Base-by-base conservation (phyloP, 116 monocot genomes). In the Zostera marina region DNA sequence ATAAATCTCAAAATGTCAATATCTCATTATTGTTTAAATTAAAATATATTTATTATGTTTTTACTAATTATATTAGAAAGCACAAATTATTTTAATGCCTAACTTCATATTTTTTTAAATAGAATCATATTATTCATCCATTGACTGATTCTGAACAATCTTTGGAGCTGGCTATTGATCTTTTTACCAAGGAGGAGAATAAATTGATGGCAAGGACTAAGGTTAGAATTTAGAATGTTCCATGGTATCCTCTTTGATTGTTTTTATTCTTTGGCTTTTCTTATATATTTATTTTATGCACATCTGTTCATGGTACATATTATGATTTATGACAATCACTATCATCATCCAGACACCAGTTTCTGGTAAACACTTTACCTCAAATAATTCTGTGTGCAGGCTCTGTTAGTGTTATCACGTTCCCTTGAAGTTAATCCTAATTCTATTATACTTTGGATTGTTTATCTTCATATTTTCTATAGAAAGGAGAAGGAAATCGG, bases 391-490 rank as follows among this genome's bases (percentile, higher is more conserved):
- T 39, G 43, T 10, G 60, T 79, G 54, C 72, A 94, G 94, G 88
- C 77, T 59, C 56, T 94, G 41, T 67, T 53, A 19, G 20, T 80
- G 32, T 56, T 94, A 48, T 68, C 88, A 65, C 77, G 79, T 48
- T 75, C 88, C 42, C 75, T 94, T 62, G 89, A 94, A 63, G 72
- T 73, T 39, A 53, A 82, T 64, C 82, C 88, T 21, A 66, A 65
- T 47, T 80, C 77, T 47, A 54, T 71, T 22, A 61, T 48, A 42
- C 65, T 88, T 47, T 88, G 94, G 94, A 58, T 80, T 43, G 75
- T 85, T 38, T 94, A 85, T 80, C 73, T 94, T 43, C 70, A 85
- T 58, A 74, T 88, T 46, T 94, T 79, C 69, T 88, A 88, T 54
- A 51, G 45, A 57, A 84, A 76, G 66, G 85, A 79, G 73, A 82